Percentiles rank a stretch among this genome's conserved stretches.
phyloP scores from a whole-genome alignment of 1,284 basidiomycete species.

The Athelia sp. region DNA sequence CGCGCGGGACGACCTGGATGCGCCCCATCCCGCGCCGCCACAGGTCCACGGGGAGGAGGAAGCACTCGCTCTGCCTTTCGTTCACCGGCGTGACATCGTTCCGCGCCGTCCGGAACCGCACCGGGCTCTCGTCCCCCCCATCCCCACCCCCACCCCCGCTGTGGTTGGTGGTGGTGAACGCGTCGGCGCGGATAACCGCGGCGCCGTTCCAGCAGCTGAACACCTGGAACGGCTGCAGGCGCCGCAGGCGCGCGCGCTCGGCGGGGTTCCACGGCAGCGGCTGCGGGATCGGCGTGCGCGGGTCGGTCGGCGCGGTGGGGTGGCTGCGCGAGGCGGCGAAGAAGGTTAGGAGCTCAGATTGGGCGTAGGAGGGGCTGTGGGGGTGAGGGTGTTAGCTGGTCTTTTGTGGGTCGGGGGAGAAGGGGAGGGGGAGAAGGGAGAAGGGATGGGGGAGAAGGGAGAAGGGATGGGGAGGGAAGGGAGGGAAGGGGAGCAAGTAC shows the following conservation, averaged over 20 bases:
- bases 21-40: conserved; percentile 31
- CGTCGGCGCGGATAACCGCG: conserved; percentile 26
- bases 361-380: not conserved
- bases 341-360: not conserved
- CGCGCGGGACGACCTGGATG: conserved; percentile 23
- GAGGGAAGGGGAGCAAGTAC: conserved; percentile 15
- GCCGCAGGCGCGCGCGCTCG: conserved; percentile 19
- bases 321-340: too few species aligned
- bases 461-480: too few species aligned
- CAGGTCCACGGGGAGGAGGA: conserved; percentile 32
- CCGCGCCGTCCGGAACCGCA: conserved; percentile 11
- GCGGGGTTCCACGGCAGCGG: conserved; percentile 21
- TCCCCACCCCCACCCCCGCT: conserved; percentile 2
- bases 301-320: conserved; percentile 9
- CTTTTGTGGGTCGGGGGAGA: too few species aligned
- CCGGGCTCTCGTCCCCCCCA: too few species aligned
- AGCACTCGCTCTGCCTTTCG: conserved; percentile 29
- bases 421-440: too few species aligned
- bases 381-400: too few species aligned
- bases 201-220: conserved; percentile 31
- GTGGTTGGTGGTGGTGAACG: conserved; percentile 10
- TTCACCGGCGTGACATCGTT: conserved; percentile 12
- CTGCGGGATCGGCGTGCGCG: conserved; percentile 5
- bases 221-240: conserved; percentile 31
- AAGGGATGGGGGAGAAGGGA: too few species aligned